A percentile compares a stretch with the other conserved stretches of the same genome.
Conservation (phyloP, 1,284 basidiomycete species). For the Ustilago xerochloae region DNA sequence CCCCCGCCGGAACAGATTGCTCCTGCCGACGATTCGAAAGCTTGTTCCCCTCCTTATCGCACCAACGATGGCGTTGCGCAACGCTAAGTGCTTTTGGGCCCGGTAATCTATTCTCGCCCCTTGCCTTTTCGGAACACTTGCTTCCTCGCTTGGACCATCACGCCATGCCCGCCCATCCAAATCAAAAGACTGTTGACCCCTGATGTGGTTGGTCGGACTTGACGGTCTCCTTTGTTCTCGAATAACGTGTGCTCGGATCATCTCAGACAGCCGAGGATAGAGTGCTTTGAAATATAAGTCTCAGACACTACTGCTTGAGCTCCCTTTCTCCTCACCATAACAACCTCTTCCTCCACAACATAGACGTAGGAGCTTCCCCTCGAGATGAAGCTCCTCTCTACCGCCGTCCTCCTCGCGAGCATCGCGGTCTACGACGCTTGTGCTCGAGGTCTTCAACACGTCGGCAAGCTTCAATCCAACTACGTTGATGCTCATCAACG, state of each 20-base stretch:
- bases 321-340: not conserved
- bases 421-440: slow-evolving; percentile 32
- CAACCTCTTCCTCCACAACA: not conserved
- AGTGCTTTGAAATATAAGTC: not conserved
- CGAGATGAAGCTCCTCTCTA: slow-evolving; percentile 35
- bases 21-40: slow-evolving; percentile 5
- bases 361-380: not conserved
- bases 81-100: not conserved
- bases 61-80: not conserved
- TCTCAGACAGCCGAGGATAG: too few species aligned
- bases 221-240: not conserved
- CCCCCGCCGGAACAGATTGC: not conserved
- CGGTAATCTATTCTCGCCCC: not conserved
- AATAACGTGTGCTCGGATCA: not conserved
- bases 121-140: not conserved
- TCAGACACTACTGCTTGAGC: not conserved
- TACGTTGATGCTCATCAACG: slow-evolving; percentile 31
- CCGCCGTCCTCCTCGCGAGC: slow-evolving; percentile 18
- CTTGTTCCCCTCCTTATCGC: slow-evolving; percentile 3
- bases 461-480: slow-evolving; percentile 34
- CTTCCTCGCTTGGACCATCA: not conserved
- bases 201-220: slow-evolving; percentile 1
- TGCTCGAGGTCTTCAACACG: slow-evolving; percentile 40
- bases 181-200: not conserved
- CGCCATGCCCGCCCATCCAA: not conserved